Evolutionary conservation across 2,329 filamentous ascomycete species (phyloP), one percentile per base, ranked within the genome.

Genomic region (Cladobotryum mycophilum): DNA sequence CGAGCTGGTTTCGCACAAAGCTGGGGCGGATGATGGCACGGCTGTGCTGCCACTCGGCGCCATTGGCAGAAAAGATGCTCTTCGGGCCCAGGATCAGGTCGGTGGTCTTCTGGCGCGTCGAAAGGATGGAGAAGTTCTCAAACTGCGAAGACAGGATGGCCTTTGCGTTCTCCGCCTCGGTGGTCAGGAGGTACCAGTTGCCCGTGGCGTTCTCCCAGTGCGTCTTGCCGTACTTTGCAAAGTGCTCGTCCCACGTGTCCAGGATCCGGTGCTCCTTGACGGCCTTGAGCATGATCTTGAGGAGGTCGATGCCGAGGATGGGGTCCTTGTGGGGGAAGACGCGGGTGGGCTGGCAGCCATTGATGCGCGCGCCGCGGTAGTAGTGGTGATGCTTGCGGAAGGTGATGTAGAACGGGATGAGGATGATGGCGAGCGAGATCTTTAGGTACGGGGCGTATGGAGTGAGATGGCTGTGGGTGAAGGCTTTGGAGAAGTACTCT

Each of bases 1-100:
- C 82, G 35, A 80, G 71, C 63, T 80, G 76, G 52, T 77, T 71
- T 15, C 74, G 67, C 15, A 74, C 70, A 54, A 81, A 81, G 55
- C 75, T 72, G 0, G 80, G 80, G 14, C 77, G 67, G 17, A 84
- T 69, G 58, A 80, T 67, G 5, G 73, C 69, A 11, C 78, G 68
- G 1, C 73, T 72, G n/a, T 71, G 67, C 41, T 76, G 72, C 80
- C 80, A 83, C 30, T 68, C 66, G 14, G 63, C 56, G 0, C 79
- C 80, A 58, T 82, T 79, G 25, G 69, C 69, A 2, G 70, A 72
- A 59, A 83, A 82, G 49, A 84, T 80, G 33, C 75, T 75, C 36
- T 75, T 64, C 4, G 56, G 60, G 0, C 80, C 80, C 5, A 82
- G 60, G 2, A 80, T 58, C 0, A 70, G 68, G 5, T 67, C 60